Evolutionary conservation across 2,329 filamentous ascomycete genomes (phyloP).

Genomic region (Sclerotinia minor): DNA sequence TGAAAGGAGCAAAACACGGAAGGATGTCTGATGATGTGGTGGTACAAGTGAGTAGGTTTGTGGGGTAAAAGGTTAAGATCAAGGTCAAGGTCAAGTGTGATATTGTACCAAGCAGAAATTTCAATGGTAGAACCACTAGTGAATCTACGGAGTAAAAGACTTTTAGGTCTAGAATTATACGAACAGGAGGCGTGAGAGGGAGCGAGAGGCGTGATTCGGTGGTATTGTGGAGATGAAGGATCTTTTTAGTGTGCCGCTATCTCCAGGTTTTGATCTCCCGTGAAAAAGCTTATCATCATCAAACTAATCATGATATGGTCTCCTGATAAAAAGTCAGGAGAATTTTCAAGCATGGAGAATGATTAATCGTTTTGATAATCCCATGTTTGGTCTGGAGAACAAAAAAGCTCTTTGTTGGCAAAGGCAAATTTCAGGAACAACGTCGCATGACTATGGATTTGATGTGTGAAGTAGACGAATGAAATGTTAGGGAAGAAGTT

Average conservation of each 20-base stretch:
- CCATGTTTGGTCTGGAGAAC: conserved; percentile 11
- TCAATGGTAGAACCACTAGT: neutral
- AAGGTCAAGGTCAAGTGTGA: too few relatives aligned
- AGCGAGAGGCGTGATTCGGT: neutral
- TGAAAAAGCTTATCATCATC: neutral
- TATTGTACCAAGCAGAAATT: neutral
- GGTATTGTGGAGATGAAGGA: conserved; percentile 5
- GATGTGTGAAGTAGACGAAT: conserved; percentile 5
- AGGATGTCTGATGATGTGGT: neutral
- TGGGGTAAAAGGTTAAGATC: neutral
- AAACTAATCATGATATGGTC: conserved; percentile 9
- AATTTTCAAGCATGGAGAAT: neutral
- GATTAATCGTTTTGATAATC: conserved; percentile 9
- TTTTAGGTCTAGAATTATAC: neutral
- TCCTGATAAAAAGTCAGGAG: neutral
- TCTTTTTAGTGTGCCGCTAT: neutral
- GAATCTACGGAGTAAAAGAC: neutral
- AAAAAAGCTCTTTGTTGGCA: conserved; percentile 5
- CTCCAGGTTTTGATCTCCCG: neutral
- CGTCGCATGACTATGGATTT: neutral
- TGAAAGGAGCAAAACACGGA: neutral
- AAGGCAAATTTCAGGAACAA: neutral
- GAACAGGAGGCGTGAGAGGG: neutral
- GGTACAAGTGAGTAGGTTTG: conserved; percentile 4
- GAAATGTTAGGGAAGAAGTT: conserved; percentile 11